These are phyloP conservation scores for Sphagnum contortum DNA, from an alignment of 225 moss, liverwort and hornwort species.

Conservation along the genomic window DNA sequence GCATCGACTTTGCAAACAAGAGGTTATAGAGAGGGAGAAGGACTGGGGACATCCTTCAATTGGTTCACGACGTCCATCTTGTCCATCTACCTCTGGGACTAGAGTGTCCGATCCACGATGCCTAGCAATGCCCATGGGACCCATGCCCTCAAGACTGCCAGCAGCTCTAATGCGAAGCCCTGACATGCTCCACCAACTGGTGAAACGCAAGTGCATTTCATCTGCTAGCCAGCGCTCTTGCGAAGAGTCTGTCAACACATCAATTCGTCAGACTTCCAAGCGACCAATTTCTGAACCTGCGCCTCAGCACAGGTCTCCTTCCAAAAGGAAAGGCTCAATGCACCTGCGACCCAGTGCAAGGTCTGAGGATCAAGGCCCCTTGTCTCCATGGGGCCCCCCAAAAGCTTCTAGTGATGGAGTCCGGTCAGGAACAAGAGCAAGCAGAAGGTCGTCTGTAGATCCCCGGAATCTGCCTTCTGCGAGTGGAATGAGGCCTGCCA, in stretches of 20 bases:
- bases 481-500: no score
- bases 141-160: conserved; percentile 28
- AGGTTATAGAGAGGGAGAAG: conserved; percentile 44
- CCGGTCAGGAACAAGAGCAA: conserved; percentile 13
- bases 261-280: not conserved
- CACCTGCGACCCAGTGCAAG: not conserved
- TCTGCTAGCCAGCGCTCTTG: conserved; percentile 1
- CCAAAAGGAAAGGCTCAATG: conserved; percentile 17
- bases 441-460: conserved; percentile 23
- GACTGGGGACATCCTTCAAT: conserved; percentile 61
- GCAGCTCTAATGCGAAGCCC: conserved; percentile 32
- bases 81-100: no score
- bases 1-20: conserved; percentile 57
- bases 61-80: conserved; percentile 29
- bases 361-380: conserved; percentile 29
- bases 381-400: conserved; percentile 32
- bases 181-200: conserved; percentile 42
- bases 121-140: conserved; percentile 6
- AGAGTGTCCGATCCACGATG: conserved; percentile 9
- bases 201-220: conserved; percentile 22
- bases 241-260: no score
- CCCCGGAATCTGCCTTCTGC: no score
- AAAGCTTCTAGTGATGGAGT: conserved; percentile 1
- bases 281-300: conserved; percentile 36
- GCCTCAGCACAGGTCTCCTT: conserved; percentile 1